A percentile compares a stretch with the other conserved stretches of the same genome.
These are phyloP conservation scores for Aureobasidium lini DNA, from an alignment of 2,329 filamentous ascomycete species.

Conservation along the genomic window DNA sequence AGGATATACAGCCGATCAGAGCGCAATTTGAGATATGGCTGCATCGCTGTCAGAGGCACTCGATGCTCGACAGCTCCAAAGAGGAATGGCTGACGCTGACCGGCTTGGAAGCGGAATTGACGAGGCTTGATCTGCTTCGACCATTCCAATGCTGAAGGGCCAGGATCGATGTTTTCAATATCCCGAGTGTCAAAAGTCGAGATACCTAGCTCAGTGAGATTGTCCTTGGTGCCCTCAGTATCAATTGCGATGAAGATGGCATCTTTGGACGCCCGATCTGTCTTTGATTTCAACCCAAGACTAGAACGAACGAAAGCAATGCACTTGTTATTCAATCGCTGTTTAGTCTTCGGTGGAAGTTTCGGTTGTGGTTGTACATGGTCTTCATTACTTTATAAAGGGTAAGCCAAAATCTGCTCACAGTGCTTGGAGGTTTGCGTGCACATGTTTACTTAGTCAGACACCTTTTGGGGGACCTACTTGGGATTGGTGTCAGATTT, in stretches of 20 bases:
- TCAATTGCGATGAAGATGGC: constrained; percentile 73
- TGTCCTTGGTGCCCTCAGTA: constrained; percentile 60
- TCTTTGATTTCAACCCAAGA: background rate
- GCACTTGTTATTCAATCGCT: background rate
- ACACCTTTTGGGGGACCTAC: background rate
- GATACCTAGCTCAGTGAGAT: constrained; percentile 80
- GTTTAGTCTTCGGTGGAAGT: background rate
- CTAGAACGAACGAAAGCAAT: constrained; percentile 3
- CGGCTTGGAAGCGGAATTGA: constrained; percentile 61
- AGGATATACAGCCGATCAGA: background rate
- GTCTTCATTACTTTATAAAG: background rate
- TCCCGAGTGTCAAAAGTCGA: constrained; percentile 67
- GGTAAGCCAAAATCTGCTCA: background rate
- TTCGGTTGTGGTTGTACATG: background rate
- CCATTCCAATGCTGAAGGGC: constrained; percentile 59
- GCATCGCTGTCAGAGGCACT: background rate
- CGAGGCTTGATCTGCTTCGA: constrained; percentile 56
- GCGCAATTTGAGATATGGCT: background rate
- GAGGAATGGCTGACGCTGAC: background rate
- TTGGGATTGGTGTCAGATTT: background rate
- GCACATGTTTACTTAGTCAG: background rate
- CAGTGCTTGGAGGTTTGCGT: background rate
- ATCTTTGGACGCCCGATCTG: constrained; percentile 21
- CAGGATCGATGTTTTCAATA: constrained; percentile 50
- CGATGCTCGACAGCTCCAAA: background rate